Conservation (phyloP, 2,329 filamentous ascomycete species). For the Immersiporthe knoxdaviesiana region DNA sequence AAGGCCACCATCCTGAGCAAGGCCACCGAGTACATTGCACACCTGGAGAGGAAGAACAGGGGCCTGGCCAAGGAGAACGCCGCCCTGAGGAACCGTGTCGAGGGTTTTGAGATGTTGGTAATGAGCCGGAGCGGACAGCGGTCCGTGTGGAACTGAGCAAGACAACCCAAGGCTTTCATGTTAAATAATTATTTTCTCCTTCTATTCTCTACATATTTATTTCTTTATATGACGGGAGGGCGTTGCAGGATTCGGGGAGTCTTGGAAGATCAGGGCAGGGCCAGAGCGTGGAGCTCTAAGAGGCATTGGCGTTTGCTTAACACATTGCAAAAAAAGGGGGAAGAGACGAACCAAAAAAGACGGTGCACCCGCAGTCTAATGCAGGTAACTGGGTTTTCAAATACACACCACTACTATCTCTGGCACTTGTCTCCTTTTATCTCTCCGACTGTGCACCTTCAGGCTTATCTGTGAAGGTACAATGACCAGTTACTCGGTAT, state of each 20-base stretch:
- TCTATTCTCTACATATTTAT: not conserved
- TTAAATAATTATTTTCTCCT: not conserved
- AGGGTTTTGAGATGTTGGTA: constrained; percentile 39
- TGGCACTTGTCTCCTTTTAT: not conserved
- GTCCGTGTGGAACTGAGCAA: constrained; percentile 32
- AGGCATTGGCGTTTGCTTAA: not conserved
- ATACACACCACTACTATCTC: not conserved
- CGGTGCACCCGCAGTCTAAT: not conserved
- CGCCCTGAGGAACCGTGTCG: constrained; percentile 44
- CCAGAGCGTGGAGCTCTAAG: not conserved
- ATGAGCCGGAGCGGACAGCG: constrained; percentile 33
- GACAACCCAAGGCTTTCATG: not conserved
- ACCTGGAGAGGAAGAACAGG: constrained; percentile 42
- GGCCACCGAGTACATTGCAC: constrained; percentile 44
- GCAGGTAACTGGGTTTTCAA: not conserved
- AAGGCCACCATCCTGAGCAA: constrained; percentile 48
- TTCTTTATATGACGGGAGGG: not conserved
- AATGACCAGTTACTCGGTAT: too few species aligned
- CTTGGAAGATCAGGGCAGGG: not conserved
- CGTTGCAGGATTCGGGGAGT: not conserved
- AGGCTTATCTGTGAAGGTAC: too few species aligned
- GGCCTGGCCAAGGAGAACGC: constrained; percentile 49
- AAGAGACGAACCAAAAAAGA: not conserved
- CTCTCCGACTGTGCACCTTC: too few species aligned
- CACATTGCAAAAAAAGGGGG: not conserved